phyloP scores from a whole-genome alignment of 1,139 yeast genomes.

The Pneumocystis murina region DNA sequence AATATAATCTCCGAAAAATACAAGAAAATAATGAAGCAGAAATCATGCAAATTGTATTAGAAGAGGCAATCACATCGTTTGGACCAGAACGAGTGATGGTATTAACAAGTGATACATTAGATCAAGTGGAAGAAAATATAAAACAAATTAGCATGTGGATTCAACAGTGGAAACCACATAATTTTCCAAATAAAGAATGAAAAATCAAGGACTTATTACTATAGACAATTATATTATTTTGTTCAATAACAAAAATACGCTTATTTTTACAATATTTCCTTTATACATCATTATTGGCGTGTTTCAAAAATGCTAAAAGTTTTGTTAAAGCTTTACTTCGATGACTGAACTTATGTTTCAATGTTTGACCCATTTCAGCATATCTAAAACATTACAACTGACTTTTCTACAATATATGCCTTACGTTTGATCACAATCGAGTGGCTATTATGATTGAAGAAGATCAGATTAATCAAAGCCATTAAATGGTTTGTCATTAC shows the following conservation, averaged over 20 bases:
- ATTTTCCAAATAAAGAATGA: slow-evolving; percentile 18
- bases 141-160: slow-evolving; percentile 64
- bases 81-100: slow-evolving; percentile 70
- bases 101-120: slow-evolving; percentile 52
- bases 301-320: slow-evolving; percentile 42
- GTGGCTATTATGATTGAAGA: slow-evolving; percentile 1
- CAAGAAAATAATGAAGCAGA: slow-evolving; percentile 92
- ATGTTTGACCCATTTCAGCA: slow-evolving; percentile 74
- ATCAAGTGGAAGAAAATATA: slow-evolving; percentile 67
- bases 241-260: not conserved
- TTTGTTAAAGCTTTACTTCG: slow-evolving; percentile 68
- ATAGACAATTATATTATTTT: not conserved
- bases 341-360: slow-evolving; percentile 74
- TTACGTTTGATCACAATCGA: not conserved
- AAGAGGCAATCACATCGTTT: slow-evolving; percentile 76
- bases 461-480: not conserved
- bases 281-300: not conserved
- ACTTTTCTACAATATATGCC: not conserved
- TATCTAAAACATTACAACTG: slow-evolving; percentile 23
- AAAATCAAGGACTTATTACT: not conserved
- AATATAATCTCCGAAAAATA: slow-evolving; percentile 63
- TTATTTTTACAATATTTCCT: not conserved
- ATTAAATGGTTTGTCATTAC: not conserved
- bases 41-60: slow-evolving; percentile 81
- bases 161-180: slow-evolving; percentile 41